Conservation (phyloP, 306 rosid species). For the Cucumis cinereus region DNA sequence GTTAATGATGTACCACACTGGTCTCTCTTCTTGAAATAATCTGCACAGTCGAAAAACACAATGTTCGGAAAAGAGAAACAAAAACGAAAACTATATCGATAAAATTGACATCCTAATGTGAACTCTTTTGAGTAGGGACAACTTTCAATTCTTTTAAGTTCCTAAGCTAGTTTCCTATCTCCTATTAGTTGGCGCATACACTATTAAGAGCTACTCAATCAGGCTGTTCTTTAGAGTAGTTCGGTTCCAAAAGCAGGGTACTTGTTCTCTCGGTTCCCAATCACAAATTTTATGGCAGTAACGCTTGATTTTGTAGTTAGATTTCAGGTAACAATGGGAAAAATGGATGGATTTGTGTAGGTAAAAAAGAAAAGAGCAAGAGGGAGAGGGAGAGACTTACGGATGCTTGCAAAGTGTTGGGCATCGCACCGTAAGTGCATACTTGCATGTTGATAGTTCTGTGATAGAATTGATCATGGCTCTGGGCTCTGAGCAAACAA, state of each 20-base stretch:
- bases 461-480: constrained; percentile 81
- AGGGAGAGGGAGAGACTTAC: constrained; percentile 35
- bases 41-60: constrained; percentile 25
- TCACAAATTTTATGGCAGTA: not conserved
- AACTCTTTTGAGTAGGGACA: not conserved
- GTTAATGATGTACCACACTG: constrained; percentile 69
- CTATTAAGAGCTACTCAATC: not conserved
- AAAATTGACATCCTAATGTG: not conserved
- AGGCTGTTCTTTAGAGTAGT: not conserved
- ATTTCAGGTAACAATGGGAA: not conserved
- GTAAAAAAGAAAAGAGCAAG: not conserved
- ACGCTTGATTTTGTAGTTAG: not conserved
- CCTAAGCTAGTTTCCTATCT: not conserved
- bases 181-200: not conserved
- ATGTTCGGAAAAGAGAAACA: not conserved
- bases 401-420: constrained; percentile 88
- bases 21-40: constrained; percentile 86
- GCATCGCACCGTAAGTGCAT: constrained; percentile 81
- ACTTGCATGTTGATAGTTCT: constrained; percentile 94
- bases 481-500: constrained; percentile 79
- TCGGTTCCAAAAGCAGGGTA: not conserved
- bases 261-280: not conserved
- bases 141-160: not conserved
- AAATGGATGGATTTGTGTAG: not conserved
- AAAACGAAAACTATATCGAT: not conserved